Base-by-base conservation (phyloP, 2,329 filamentous ascomycete genomes). In the Paradendryphiella salina region DNA sequence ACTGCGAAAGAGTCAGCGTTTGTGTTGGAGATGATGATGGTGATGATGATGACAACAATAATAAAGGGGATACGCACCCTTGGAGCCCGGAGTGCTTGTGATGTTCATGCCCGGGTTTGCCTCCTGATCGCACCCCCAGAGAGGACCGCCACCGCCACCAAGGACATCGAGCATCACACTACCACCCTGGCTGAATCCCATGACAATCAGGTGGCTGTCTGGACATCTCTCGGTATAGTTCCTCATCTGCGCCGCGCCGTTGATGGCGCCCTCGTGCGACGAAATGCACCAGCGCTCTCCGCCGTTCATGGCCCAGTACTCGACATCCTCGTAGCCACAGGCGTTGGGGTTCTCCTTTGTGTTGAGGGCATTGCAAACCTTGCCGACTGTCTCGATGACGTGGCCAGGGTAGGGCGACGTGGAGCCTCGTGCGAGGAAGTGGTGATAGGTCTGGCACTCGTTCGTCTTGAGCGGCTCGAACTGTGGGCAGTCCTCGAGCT, bases 111-210 rank as follows among this genome's bases (percentile, higher is more conserved):
- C 41, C 0, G 60, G 60, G 46, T 63, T 65, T 28, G 53, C 51
- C 40, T 61, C 51, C 17, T 66, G 64, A 14, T 37, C 50, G 50
- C 64, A 66, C 9, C 57, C 60, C 63, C 61, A 66, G 17, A 64
- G 54, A 39, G 57, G 46, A 10, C 64, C 64, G 13, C 64, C 64
- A 14, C 64, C 64, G 14, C 64, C 64, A 32, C 64, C 64, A 2
- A 67, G 40, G 2, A 66, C 55, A 21, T 67, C 63, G 11, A 65
- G 57, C 36, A 56, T 54, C 2, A 66, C 63, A 18, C 60, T 64
- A 17, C 60, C 64, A 18, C 64, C 64, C 46, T 67, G 63, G 37
- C 61, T 64, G 50, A 66, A 67, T 17, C 64, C 64, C 58, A 66
- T 59, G 11, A 67, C 36, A 23, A 67, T 60, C 21, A 67, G 46